Conservation (phyloP, 352 stramenopile genomes). For the Phytophthora podocarpi region DNA sequence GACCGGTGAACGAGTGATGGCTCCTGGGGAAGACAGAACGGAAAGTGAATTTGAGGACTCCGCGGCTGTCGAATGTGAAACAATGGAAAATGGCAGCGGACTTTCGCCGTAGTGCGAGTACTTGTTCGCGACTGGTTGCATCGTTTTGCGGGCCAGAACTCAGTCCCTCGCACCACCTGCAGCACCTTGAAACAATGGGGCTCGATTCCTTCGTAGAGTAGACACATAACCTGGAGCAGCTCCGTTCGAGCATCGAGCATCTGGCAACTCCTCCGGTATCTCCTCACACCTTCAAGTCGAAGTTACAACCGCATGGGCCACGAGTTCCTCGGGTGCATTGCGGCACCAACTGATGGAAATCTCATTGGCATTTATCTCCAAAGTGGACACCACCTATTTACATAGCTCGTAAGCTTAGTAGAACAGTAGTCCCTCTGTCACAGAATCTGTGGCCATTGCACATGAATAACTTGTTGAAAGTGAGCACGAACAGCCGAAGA, state of each 20-base stretch:
- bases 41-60: no score
- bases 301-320: slow-evolving; percentile 7
- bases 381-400: slow-evolving; percentile 7
- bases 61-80: no score
- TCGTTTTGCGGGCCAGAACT: slow-evolving; percentile 17
- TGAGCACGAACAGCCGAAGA: no score
- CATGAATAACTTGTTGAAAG: no score
- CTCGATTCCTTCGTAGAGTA: slow-evolving; percentile 28
- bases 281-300: not conserved
- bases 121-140: not conserved
- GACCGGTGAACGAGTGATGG: no score
- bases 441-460: no score
- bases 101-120: no score
- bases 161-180: slow-evolving; percentile 28
- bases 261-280: not conserved
- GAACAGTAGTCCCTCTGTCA: not conserved
- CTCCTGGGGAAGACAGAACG: no score
- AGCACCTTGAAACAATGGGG: slow-evolving; percentile 34
- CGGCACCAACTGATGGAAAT: slow-evolving; percentile 17
- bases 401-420: no score
- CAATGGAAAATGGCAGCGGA: no score
- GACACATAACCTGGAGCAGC: slow-evolving; percentile 21
- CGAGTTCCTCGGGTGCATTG: no score
- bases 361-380: not conserved
- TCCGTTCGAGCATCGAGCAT: not conserved